Base-by-base conservation (phyloP, 169 alveolate species). In the Plasmodium vivax region DNA sequence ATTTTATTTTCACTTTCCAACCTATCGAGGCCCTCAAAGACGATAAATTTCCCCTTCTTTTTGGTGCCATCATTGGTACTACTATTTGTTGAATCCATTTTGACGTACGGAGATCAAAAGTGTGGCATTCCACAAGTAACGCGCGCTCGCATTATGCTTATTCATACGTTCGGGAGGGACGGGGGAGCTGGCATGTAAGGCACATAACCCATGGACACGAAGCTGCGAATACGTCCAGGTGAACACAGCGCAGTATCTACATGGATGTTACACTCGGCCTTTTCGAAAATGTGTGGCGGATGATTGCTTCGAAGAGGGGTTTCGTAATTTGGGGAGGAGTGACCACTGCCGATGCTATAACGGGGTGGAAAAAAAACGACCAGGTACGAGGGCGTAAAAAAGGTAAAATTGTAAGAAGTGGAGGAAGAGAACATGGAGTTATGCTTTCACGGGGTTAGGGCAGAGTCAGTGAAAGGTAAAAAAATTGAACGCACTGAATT, bases 11-110 rank as follows among this genome's bases (percentile, higher is more conserved):
- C 41, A 8, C 19, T 54, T 93, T 41, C 90, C 4, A 79, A 97
- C 98, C 98, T 95, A 95, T 98, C 99, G 2, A 98, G 95, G 1
- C 99, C 99, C 94, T 98, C 99, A 38, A 98, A 97, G 10, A 98
- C 99, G 16, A 98, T 97, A 83, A 98, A 98, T 47, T 96, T 82
- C 3, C 99, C 99, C 51, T 98, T 93, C 54, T 87, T 87, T 16
- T 12, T 45, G 71, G 62, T 75, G 79, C 43, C 32, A 45, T 74
- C 41, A 74, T 23, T 74, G 54, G 41, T 85, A 23, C 8, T 71
- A 38, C 34, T 68, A 51, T 51, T 51, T 16, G 23, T 51, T 51
- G 62, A 51, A 51, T 51, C 27, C 62, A 51, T 51, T 12, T 51
- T 51, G 62, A 3, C 27, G 62, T 51, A 51, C 62, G 23, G 16